phyloP scores from a whole-genome alignment of 495 filamentous ascomycete species.

The Entonaema liquescens region DNA sequence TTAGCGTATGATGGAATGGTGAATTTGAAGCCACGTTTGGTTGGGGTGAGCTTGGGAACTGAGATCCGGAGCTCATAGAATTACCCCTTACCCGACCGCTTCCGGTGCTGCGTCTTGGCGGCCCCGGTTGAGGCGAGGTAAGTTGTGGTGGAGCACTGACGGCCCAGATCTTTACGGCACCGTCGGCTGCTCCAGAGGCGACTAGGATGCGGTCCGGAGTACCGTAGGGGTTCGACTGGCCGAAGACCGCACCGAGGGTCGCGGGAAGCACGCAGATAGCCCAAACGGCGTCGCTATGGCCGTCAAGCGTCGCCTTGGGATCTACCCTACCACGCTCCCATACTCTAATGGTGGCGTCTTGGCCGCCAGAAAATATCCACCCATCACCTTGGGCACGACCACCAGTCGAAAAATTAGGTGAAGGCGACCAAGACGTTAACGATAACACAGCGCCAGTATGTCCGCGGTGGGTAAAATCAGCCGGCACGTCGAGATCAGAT shows the following conservation, averaged over 20 bases:
- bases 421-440: constrained; percentile 83
- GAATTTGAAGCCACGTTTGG: constrained; percentile 76
- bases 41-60: constrained; percentile 89
- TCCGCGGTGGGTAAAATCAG: constrained; percentile 93
- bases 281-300: constrained; percentile 96
- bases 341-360: constrained; percentile 90
- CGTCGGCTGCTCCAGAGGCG: constrained; percentile 92
- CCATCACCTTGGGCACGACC: constrained; percentile 87
- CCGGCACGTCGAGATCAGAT: constrained; percentile 87
- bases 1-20: constrained; percentile 68
- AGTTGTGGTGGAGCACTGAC: constrained; percentile 90
- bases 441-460: constrained; percentile 90
- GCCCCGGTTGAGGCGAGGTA: constrained; percentile 72
- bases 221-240: constrained; percentile 72
- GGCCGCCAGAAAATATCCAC: constrained; percentile 97
- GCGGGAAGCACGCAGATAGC: constrained; percentile 92
- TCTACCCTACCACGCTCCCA: constrained; percentile 96
- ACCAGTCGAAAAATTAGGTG: constrained; percentile 85
- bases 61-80: constrained; percentile 89
- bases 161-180: constrained; percentile 91
- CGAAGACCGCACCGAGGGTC: constrained; percentile 79
- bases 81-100: constrained; percentile 85
- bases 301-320: constrained; percentile 92
- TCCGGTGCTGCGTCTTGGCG: constrained; percentile 64
- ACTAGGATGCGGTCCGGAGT: constrained; percentile 84